Evolutionary conservation across 345 rosid genomes (phyloP), one percentile per base, ranked within the genome.

Genomic region (Linum usitatissimum): DNA sequence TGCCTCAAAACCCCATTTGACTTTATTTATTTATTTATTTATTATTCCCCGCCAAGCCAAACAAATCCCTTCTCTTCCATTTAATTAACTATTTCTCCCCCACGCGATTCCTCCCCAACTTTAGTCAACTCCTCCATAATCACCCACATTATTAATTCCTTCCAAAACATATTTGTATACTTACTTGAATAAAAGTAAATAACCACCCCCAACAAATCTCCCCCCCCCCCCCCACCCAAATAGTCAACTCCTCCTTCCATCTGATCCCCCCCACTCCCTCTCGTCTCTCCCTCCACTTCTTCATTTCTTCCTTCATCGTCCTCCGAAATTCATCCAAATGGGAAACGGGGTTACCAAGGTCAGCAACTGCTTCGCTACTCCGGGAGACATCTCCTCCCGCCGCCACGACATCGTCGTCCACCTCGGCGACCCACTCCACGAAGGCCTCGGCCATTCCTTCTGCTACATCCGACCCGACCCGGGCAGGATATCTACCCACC

Each of bases 401-500:
- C 59, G 59, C 23, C 63, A 60, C 48, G 63, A 60, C 49, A 60
- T 60, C 63, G 63, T 18, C 49, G 63, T 60, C 39, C 38, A 60
- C 63, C 18, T 60, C 20, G 38, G 19, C 34, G 63, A 60, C 19
- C 63, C 48, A 14, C 63, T 60, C 48, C 48, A 38, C 23, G 48
- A 60, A 38, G 63, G 48, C 9, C 21, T 60, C 8, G 63, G 63
- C 63, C 63, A 60, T 23, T 60, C 63, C 48, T 60, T 60, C 63
- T 60, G 63, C 63, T 60, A 60, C 48, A n/a, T 60, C 63, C 48
- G 63, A 18, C 63, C 63, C 12, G 63, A 60, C 63, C 63, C 63
- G 20, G 45, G n/a, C 0, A 48, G 48, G 6, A 30, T 34, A 5
- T 30, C 63, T 21, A 31, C 14, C 39, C n/a, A 6, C 61, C 15